Evolutionary conservation across 208 protist species (phyloP).

Genomic region (Leishmania turanica): DNA sequence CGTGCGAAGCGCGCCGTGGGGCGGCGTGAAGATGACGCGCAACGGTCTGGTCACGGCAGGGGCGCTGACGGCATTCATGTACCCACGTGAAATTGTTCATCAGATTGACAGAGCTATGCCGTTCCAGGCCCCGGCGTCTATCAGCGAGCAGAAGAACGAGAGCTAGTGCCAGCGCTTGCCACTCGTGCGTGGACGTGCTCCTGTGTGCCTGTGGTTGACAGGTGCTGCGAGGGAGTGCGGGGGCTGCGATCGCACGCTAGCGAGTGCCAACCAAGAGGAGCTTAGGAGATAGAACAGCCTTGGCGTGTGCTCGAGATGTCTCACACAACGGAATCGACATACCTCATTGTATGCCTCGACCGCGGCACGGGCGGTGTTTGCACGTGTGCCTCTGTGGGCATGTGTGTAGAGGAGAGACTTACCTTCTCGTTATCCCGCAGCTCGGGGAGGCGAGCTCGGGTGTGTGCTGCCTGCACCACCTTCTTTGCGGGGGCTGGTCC

Average conservation of each 20-base stretch:
- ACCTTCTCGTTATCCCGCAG: not conserved
- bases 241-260: not conserved
- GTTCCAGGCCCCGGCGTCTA: slow-evolving; percentile 29
- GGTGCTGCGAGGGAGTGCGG: no score
- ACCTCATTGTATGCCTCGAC: not conserved
- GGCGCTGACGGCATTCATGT: slow-evolving; percentile 50
- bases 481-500: not conserved
- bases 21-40: slow-evolving; percentile 49
- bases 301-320: not conserved
- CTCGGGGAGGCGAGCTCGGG: not conserved
- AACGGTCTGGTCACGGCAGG: slow-evolving; percentile 58
- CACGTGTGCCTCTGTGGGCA: not conserved
- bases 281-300: not conserved
- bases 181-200: not conserved
- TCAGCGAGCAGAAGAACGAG: slow-evolving; percentile 1
- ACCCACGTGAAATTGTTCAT: slow-evolving; percentile 62
- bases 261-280: not conserved
- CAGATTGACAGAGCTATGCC: slow-evolving; percentile 39
- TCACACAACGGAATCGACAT: not conserved
- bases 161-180: slow-evolving; percentile 5
- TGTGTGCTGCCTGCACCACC: no score
- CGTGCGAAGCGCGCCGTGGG: slow-evolving; percentile 61
- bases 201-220: not conserved
- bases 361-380: not conserved
- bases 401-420: not conserved